Base-by-base conservation (phyloP, 768 basidiomycete genomes). In the Baorangia bicolor region DNA sequence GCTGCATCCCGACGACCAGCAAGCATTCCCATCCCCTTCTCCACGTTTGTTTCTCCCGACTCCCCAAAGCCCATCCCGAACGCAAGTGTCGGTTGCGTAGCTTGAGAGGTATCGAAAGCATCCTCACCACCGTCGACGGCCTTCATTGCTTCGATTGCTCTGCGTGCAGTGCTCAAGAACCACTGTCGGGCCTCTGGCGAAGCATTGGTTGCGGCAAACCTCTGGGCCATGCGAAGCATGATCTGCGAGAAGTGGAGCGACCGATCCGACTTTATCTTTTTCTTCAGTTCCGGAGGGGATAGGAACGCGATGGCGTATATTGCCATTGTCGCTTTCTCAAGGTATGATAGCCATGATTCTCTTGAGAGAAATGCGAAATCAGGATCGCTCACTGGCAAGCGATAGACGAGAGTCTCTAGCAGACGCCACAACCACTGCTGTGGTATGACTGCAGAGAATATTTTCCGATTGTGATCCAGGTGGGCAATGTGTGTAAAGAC, bases 41-140 rank as follows among this genome's bases (percentile, higher is more conserved):
- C 90, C 44, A 79, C 73, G 11, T 76, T 76, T 18, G 70, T 80
- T 61, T 91, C 88, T 9, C 82, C 84, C 40, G 81, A 78, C 66
- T 92, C 92, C 2, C 87, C 83, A 64, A 87, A 92, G 14, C 89
- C 91, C 81, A 93, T 88, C n/a, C 90, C 91, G 67, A 92, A 93
- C 5, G 87, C 78, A 48, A 93, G 77, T 4, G 82, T 81, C 5
- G 90, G 80, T 46, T 76, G 76, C 20, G 74, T 73, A 20, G 83
- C 71, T 59, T 86, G 83, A 3, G 85, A 77, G 5, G 79, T 81
- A 64, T 91, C 90, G 59, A 90, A 88, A 35, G 81, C 77, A 66
- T 93, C 91, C 60, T 83, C 82, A 11, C 77, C 85, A 59, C 86
- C 87, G 67, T 94, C 91, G 52, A 94, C 73, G 34, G 90, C 73